Base-by-base conservation (phyloP, 805 yeast genomes). In the Ogataea thermomethanolica region DNA sequence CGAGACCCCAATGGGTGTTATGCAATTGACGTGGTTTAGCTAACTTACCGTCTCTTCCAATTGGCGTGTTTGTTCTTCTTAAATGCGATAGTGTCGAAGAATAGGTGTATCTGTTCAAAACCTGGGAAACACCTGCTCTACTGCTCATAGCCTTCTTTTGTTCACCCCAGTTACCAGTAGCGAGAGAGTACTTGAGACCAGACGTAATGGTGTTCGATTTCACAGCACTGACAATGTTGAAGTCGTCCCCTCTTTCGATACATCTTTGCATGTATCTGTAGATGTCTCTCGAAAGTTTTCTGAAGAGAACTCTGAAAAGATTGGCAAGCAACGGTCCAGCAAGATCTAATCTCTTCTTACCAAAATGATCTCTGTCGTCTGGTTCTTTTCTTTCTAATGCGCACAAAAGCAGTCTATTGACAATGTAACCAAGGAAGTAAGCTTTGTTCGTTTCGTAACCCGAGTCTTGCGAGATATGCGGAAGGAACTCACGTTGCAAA, bases 131-230 rank as follows among this genome's bases (percentile, higher is more conserved):
- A 78, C 99, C 99, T 5, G 99, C 99, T 65, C 96, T 83, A 13
- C 97, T 82, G 46, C 93, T 81, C 99, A 93, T 93, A 10, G 98
- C 97, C 66, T 93, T 93, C 81, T 90, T 91, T 65, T 93, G 99
- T 67, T 93, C 99, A 71, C 99, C 99, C 99, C 99, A 93, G 71
- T 93, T 93, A 74, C 99, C 99, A 11, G 99, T 93, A 39, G 99
- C 99, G 59, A 93, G 74, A 28, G 99, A 93, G 67, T 93, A 93
- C 62, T 95, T 86, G 66, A 93, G 77, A 62, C 99, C 99, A 46
- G 95, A 91, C 27, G 99, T 93, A 55, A 93, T 88, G 3, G 98
- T 93, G 53, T 90, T 90, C 12, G 97, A 88, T 70, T 93, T 91
- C 52, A 93, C 97, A 28, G 99, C 99, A 58, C 93, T 77, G 38